Evolutionary conservation across 805 yeast genomes (phyloP).

Genomic region (Pichia eremophila): DNA sequence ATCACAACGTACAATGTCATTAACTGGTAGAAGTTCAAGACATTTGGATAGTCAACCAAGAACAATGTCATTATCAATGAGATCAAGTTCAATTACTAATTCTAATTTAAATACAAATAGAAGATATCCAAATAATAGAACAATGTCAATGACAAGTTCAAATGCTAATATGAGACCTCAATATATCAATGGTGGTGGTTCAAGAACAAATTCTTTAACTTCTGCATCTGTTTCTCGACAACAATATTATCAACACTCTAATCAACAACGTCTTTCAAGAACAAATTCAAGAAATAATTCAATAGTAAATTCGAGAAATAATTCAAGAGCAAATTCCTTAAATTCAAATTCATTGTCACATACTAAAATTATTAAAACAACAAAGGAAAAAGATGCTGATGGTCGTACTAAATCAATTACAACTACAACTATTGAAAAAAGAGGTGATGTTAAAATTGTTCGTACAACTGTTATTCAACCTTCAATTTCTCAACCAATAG

Average conservation of each 20-base stretch:
- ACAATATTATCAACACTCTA: background rate
- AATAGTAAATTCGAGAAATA: conserved; percentile 3
- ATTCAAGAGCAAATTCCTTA: conserved; percentile 22
- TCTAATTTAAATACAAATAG: conserved; percentile 10
- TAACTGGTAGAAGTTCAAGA: conserved; percentile 24
- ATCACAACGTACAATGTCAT: conserved; percentile 23
- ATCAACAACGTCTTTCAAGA: conserved; percentile 4
- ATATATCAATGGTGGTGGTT: background rate
- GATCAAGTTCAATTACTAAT: conserved; percentile 9
- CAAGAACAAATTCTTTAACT: conserved; percentile 18
- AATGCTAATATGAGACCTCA: background rate
- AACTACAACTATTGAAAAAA: conserved; percentile 39
- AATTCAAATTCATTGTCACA: conserved; percentile 20
- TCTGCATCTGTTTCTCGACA: background rate
- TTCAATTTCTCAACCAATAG: conserved; percentile 12
- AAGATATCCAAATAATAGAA: conserved; percentile 2
- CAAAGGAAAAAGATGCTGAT: conserved; percentile 38
- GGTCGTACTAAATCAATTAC: conserved; percentile 51
- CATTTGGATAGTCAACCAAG: background rate
- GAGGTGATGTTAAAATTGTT: conserved; percentile 40
- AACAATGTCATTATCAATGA: conserved; percentile 21
- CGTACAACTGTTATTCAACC: conserved; percentile 37
- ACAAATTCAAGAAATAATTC: conserved; percentile 18
- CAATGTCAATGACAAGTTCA: conserved; percentile 2
- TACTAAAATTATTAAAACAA: conserved; percentile 36